phyloP scores from a whole-genome alignment of 2,329 filamentous ascomycete genomes.

The Passalora sequoiae region DNA sequence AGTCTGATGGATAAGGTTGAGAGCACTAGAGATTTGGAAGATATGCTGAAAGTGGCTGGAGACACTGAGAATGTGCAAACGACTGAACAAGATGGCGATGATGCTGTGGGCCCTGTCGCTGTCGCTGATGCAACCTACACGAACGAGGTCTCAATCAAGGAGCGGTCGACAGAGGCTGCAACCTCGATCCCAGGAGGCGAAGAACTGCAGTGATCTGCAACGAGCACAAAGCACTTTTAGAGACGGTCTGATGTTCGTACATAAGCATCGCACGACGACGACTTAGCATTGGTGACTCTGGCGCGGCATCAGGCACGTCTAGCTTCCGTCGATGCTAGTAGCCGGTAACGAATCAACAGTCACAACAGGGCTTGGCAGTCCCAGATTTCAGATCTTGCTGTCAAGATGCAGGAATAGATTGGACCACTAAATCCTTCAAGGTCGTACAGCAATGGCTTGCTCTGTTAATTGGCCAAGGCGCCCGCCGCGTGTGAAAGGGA shows the following conservation, averaged over 20 bases:
- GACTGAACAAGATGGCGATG: slow-evolving; percentile 16
- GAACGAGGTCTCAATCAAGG: not conserved
- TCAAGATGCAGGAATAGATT: too few relatives aligned
- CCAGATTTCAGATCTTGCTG: not conserved
- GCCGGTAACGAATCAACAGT: slow-evolving; percentile 1
- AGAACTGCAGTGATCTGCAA: slow-evolving; percentile 6
- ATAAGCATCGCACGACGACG: not conserved
- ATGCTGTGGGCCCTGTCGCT: slow-evolving; percentile 6
- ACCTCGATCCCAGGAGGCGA: not conserved
- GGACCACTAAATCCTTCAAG: too few relatives aligned
- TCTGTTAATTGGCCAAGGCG: too few relatives aligned
- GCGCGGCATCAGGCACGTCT: not conserved
- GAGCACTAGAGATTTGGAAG: slow-evolving; percentile 64
- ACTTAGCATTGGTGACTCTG: not conserved
- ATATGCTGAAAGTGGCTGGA: slow-evolving; percentile 20
- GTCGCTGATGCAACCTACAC: slow-evolving; percentile 6
- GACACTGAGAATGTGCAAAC: slow-evolving; percentile 9
- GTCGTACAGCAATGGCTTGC: too few relatives aligned
- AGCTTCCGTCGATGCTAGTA: not conserved
- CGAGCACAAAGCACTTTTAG: not conserved
- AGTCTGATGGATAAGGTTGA: slow-evolving; percentile 82
- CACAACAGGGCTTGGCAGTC: not conserved
- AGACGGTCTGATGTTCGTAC: not conserved
- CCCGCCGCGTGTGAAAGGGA: too few relatives aligned
- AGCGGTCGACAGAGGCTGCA: slow-evolving; percentile 1